Base-by-base conservation (phyloP, 1,284 basidiomycete species). In the Cryptococcus sp. region DNA sequence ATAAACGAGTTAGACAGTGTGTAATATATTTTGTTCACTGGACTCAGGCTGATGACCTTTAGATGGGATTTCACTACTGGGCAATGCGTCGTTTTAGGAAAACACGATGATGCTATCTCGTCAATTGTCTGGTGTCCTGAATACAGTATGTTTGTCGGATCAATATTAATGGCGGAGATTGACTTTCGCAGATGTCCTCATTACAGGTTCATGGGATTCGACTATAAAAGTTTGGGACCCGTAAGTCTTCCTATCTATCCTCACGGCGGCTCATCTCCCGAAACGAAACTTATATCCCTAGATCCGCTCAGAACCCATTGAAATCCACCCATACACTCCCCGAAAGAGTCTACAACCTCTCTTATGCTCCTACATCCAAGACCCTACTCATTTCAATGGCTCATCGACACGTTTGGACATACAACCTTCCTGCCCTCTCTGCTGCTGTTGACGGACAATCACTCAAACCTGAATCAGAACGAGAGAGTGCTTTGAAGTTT, bases 401-500 rank as follows among this genome's bases (percentile, higher is more conserved):
- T 1, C 90, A 88, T 60, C 83, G 93, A 4, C 78, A 90, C 11
- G 91, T 96, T 64, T 83, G 87, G 68, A 90, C 96, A 10, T 96
- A 89, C 67, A 88, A 92, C 61, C 79, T 90, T 8, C 80, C 86
- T 36, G 86, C 86, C 62, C 86, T 95, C 82, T 66, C 65, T 2
- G 51, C 58, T 5, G 89, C 93, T 15, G 81, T 86, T 36, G 86
- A 86, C 63, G 86, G 91, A 83, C 58, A 60, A 36, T 79, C 82
- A 56, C 61, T 66, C 13, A 76, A 80, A 52, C 85, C 88, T 0
- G 80, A 83, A 51, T 89, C 93, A 68, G 83, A 84, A 67, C 79
- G 96, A 58, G 96, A 98, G 78, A 93, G 89, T 71, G 90, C 89
- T 62, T 77, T 99, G 60, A 98, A 97, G 77, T 98, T 89, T 73